Base-by-base conservation (phyloP, 257 asterid species). In the Nicotiana otophora region DNA sequence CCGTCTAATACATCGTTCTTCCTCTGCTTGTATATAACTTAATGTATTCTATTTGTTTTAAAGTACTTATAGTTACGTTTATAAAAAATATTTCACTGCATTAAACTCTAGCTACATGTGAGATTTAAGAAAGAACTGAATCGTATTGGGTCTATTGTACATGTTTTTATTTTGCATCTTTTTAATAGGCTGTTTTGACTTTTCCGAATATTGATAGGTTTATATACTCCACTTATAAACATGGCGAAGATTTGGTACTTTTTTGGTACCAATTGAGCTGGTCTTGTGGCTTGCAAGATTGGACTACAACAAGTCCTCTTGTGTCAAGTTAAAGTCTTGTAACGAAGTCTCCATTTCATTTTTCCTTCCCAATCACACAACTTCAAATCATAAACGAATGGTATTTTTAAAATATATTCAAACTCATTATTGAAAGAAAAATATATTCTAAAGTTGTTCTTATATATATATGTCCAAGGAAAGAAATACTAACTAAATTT, bases 241-340 rank as follows among this genome's bases (percentile, higher is more conserved):
- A 65, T 6, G 74, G 7, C 23, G 31, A 12, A 64, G 20, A 65
- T 67, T 74, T 46, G 15, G 7, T 72, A 20, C 34, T 72, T 20
- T 39, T 34, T 72, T 20, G 31, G 36, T 69, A n/a, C n/a, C 83
- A 86, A 84, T 58, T 19, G 53, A 82, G 86, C 78, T 87, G 69
- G 85, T 60, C 12, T 28, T 66, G 75, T 89, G 86, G 84, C 93
- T 90, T 90, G 90, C 76, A 84, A 82, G 82, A 81, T 15, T 86
- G 85, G 88, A 70, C 74, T 72, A 86, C 30, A 39, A 19, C 64
- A n/a, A 82, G 88, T 82, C 88, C 80, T 84, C 7, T 86, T 88
- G 91, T 84, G 89, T 91, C 65, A 85, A 91, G 91, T 77, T 87
- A 84, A 91, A 89, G 93, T 60, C 83, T 82, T 82, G 82, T 67